Conservation (phyloP, 441 rosid genomes). For the Rhodomyrtus psidioides region DNA sequence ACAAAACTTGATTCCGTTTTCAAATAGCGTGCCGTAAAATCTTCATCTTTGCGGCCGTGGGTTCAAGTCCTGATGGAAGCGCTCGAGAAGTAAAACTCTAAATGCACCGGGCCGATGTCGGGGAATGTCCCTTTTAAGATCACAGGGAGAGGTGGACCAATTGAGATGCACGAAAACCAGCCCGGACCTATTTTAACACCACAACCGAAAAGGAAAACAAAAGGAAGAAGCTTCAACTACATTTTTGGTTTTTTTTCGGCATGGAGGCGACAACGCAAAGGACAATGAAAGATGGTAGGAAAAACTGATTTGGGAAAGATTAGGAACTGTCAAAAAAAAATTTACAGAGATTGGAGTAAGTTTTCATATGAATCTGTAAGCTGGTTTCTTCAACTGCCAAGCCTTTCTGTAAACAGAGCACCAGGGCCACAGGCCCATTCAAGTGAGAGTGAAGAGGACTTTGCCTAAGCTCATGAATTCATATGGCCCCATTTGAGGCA, state of each 20-base stretch:
- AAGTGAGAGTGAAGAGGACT: not conserved
- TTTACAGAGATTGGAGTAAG: too few species aligned
- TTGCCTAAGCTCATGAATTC: not conserved
- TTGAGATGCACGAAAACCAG: not conserved
- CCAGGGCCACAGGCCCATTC: not conserved
- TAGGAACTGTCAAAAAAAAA: too few species aligned
- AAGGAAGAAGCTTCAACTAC: not conserved
- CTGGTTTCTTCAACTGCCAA: not conserved
- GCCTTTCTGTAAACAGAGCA: not conserved
- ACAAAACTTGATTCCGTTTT: not conserved
- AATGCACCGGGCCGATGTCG: not conserved
- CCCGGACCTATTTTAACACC: rapidly evolving
- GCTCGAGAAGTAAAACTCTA: not conserved
- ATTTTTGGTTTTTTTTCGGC: too few species aligned
- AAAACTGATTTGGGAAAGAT: too few species aligned
- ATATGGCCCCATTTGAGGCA: too few species aligned
- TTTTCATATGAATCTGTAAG: not conserved
- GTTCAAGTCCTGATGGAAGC: not conserved
- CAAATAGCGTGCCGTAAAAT: not conserved
- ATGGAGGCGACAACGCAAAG: too few species aligned
- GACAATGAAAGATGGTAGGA: too few species aligned
- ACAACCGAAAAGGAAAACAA: not conserved
- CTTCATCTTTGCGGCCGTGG: not conserved
- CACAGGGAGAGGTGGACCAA: not conserved
- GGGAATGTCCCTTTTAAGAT: not conserved